Base-by-base conservation (phyloP, 176 grass and related monocot species). In the Ensete glaucum region DNA sequence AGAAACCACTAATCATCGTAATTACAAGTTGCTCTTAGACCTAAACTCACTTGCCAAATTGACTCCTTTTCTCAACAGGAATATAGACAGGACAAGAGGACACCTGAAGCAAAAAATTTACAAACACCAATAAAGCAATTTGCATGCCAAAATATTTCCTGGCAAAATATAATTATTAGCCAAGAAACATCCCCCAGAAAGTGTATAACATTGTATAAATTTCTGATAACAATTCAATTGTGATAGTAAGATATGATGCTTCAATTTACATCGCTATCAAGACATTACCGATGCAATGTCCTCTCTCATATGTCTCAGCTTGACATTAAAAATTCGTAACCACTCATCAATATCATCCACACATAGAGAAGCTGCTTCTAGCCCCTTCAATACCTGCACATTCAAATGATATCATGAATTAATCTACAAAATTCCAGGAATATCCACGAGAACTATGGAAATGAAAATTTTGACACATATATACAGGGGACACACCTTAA, bases 261-360 rank as follows among this genome's bases (percentile, higher is more conserved):
- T 22, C 20, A 0, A n/a, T 64, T 43, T 21, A 53, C 20, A 54
- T 73, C 12, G 62, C 20, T 73, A 74, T 53, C 22, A 54, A 22
- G 62, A 84, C 23, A 85, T 64, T 99, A 99, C 95, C 71, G 91
- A 94, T 79, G 88, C 88, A 87, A 99, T 99, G 77, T 99, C 95
- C 85, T 99, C 95, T 82, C 95, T 85, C 95, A 94, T 99, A 85
- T 91, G 95, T 71, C 88, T 88, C 55, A 99, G 95, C 82, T 94
- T 99, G 73, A 99, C 69, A 83, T 99, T 99, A 52, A 99, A 91
- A 79, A 94, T 99, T 14, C 83, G 86, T 64, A 99, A 82, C 95
- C 95, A 94, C 67, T 94, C 90, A 87, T 99, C 95, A 85, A 99
- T 89, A 85, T 99, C 90, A 84, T 99, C 90, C 51, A 94, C 79